phyloP scores from a whole-genome alignment of 2,329 filamentous ascomycete species.

The Conoideocrella luteorostrata region DNA sequence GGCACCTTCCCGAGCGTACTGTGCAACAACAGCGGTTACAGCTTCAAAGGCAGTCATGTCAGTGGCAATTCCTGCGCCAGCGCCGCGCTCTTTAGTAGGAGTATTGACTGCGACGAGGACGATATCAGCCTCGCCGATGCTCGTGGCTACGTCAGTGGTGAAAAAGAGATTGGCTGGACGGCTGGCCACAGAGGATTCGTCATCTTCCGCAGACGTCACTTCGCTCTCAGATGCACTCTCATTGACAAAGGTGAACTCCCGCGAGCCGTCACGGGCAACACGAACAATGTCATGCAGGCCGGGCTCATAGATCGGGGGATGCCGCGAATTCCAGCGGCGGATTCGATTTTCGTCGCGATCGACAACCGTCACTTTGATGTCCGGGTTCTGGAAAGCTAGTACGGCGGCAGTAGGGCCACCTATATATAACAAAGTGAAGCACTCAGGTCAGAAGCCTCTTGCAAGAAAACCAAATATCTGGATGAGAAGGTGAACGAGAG shows the following conservation, averaged over 20 bases:
- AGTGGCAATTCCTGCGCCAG: slow-evolving; percentile 64
- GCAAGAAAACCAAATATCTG: too few relatives aligned
- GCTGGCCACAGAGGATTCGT: slow-evolving; percentile 29
- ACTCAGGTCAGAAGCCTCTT: too few relatives aligned
- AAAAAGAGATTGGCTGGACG: slow-evolving; percentile 65
- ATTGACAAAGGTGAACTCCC: slow-evolving; percentile 34
- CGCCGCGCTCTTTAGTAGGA: slow-evolving; percentile 65
- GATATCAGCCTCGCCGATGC: slow-evolving; percentile 62
- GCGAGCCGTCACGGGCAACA: slow-evolving; percentile 53
- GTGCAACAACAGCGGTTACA: slow-evolving; percentile 60
- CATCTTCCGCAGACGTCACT: slow-evolving; percentile 23
- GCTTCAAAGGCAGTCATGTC: slow-evolving; percentile 68
- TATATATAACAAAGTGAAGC: slow-evolving; percentile 20
- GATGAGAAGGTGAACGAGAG: too few relatives aligned
- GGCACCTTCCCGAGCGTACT: slow-evolving; percentile 57
- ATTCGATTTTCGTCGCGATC: slow-evolving; percentile 62
- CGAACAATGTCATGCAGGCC: slow-evolving; percentile 63
- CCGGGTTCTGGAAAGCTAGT: slow-evolving; percentile 66
- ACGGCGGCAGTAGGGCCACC: slow-evolving; percentile 71
- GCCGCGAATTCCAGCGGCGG: slow-evolving; percentile 63
- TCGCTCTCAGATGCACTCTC: slow-evolving; percentile 26
- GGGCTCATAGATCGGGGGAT: slow-evolving; percentile 71
- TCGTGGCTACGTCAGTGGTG: slow-evolving; percentile 56
- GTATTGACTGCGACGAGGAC: slow-evolving; percentile 75
- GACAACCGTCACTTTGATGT: slow-evolving; percentile 67